Conservation (phyloP, 1,284 basidiomycete species). For the Cryptococcus wingfieldii region DNA sequence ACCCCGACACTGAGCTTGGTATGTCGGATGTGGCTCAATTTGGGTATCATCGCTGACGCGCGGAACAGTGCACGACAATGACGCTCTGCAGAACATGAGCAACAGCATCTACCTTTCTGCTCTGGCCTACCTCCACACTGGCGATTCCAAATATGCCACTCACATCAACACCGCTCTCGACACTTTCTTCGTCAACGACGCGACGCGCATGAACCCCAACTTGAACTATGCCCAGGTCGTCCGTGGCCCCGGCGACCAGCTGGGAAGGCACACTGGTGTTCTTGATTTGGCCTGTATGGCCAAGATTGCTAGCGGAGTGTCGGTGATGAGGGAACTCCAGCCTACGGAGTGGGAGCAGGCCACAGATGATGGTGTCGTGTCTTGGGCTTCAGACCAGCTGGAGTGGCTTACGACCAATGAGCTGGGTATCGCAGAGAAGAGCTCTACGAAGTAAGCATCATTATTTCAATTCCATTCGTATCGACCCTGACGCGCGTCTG, state of each 20-base stretch:
- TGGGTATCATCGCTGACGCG: slow-evolving; percentile 5
- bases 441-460: slow-evolving; percentile 17
- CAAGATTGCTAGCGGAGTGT: slow-evolving; percentile 19
- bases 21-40: slow-evolving; percentile 44
- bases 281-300: slow-evolving; percentile 21
- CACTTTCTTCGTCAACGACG: slow-evolving; percentile 55
- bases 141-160: slow-evolving; percentile 30
- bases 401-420: slow-evolving; percentile 14
- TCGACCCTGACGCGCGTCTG: neutral
- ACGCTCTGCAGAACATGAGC: slow-evolving; percentile 50
- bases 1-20: slow-evolving; percentile 53
- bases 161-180: slow-evolving; percentile 16
- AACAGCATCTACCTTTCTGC: slow-evolving; percentile 40
- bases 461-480: neutral
- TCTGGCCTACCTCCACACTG: slow-evolving; percentile 57
- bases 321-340: slow-evolving; percentile 13
- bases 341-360: slow-evolving; percentile 15
- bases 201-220: slow-evolving; percentile 64
- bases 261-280: slow-evolving; percentile 15
- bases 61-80: slow-evolving; percentile 51
- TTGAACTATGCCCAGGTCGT: slow-evolving; percentile 63
- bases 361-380: slow-evolving; percentile 11
- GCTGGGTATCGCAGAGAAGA: slow-evolving; percentile 25
- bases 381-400: slow-evolving; percentile 19
- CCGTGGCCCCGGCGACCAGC: slow-evolving; percentile 54